Evolutionary conservation across 208 protist genomes (phyloP), one percentile per base, ranked within the genome.

Genomic region (Acanthamoeba healyi): DNA sequence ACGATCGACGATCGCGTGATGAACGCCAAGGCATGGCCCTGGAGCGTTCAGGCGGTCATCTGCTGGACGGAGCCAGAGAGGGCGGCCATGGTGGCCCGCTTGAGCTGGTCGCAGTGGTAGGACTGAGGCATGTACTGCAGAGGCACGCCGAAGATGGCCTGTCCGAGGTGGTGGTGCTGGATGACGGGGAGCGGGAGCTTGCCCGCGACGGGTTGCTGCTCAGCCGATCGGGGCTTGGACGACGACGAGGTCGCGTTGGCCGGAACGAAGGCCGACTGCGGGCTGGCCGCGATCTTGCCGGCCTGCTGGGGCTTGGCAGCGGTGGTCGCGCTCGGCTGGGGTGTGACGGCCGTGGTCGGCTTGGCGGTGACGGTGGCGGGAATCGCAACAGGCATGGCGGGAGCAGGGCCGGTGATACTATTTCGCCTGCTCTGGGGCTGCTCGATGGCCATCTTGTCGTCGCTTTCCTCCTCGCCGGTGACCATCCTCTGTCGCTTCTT

Each of bases 121-220:
- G 77, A 86, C 77, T 86, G 77, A n/a, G 77, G 77, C n/a, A 86
- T 86, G 77, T 61, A 86, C 77, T 86, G 77, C 42, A 86, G 77
- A 6, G 77, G 44, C 77, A 86, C 77, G 24, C 77, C 46, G 77
- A 61, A 61, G 77, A 86, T 86, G n/a, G 77, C 44, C 46, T 81
- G 70, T 1, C 36, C 36, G 70, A 29, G 38, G 38, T 86, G 77
- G 38, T 24, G 17, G 42, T 84, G 74, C 26, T 61, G 40, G 46
- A 86, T 51, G 26, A 40, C 29, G 4, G 77, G 77, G 7, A 86
- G 77, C 19, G 77, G 77, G 32, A 86, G 77, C 77, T 86, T 86
- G 77, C 46, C 34, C n/a, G 9, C 58, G 58, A 24, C 22, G 22
- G 22, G 6, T 6, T 7, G 63, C 63, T 34, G 1, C 72, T 82